Conservation (phyloP, 2,329 filamentous ascomycete species). For the Stachybotrys echinatus region DNA sequence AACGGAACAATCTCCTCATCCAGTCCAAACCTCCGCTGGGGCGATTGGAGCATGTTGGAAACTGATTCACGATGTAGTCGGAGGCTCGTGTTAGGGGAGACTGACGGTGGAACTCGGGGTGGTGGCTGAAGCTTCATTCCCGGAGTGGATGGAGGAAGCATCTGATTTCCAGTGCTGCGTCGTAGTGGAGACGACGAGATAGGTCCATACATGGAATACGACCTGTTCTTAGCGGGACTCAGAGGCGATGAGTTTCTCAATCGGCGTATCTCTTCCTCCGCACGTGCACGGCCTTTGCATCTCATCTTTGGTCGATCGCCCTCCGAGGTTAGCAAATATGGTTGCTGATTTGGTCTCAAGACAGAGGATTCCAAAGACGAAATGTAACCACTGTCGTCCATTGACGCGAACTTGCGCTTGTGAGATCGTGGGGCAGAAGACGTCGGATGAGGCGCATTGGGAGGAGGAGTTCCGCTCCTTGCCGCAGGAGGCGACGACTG, state of each 20-base stretch:
- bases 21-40: constrained; percentile 40
- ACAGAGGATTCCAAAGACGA: constrained; percentile 92
- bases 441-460: constrained; percentile 52
- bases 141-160: constrained; percentile 76
- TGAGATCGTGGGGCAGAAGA: constrained; percentile 64
- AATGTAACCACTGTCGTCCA: constrained; percentile 94
- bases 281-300: constrained; percentile 63
- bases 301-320: constrained; percentile 75
- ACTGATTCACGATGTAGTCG: constrained; percentile 83
- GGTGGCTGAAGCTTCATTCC: constrained; percentile 72
- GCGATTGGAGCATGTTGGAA: constrained; percentile 74
- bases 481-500: constrained; percentile 87
- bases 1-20: constrained; percentile 49
- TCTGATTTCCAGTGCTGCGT: constrained; percentile 48
- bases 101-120: constrained; percentile 56
- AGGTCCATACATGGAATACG: constrained; percentile 44
- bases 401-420: constrained; percentile 71
- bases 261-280: constrained; percentile 92
- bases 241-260: constrained; percentile 90
- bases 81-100: constrained; percentile 89
- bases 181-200: constrained; percentile 66
- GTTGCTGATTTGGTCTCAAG: constrained; percentile 63
- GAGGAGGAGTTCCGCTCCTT: constrained; percentile 71
- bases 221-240: constrained; percentile 71
- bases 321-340: constrained; percentile 68